Percentiles rank a stretch among this genome's conserved stretches.
Conservation (phyloP, 106 monocot genomes). For the Dioscorea dumetorum region DNA sequence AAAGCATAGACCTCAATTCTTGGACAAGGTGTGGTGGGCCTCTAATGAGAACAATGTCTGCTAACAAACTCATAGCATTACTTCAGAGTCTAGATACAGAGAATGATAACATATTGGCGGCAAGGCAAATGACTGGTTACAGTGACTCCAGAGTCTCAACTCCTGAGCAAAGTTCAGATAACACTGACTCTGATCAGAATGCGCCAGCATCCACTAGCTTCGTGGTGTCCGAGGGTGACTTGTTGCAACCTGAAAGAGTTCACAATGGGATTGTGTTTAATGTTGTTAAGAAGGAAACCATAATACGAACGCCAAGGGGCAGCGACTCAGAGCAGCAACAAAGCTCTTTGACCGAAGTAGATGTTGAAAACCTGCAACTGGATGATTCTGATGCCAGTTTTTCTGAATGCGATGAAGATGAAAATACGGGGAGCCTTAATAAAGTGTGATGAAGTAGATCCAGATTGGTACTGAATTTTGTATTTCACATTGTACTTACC, state of each 20-base stretch:
- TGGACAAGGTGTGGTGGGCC: conserved; percentile 91
- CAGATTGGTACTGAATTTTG: too few relatives aligned
- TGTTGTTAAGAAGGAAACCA: conserved; percentile 56
- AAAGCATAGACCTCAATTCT: conserved; percentile 60
- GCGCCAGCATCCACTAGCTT: conserved; percentile 32
- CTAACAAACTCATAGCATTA: conserved; percentile 60
- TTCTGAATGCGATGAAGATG: conserved; percentile 32
- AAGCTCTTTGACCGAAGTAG: conserved; percentile 19
- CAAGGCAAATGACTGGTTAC: conserved; percentile 5
- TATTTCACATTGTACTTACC: too few relatives aligned
- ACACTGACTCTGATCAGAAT: conserved; percentile 17
- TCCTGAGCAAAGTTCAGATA: conserved; percentile 18
- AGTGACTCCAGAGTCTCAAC: conserved; percentile 6
- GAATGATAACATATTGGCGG: conserved; percentile 7
- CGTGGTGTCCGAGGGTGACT: conserved; percentile 72
- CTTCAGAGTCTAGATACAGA: conserved; percentile 55
- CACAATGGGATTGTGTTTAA: conserved; percentile 71
- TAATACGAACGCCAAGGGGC: conserved; percentile 13
- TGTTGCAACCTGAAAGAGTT: conserved; percentile 72
- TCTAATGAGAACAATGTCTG: conserved; percentile 79
- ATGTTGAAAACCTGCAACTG: conserved; percentile 44
- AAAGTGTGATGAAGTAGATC: too few relatives aligned
- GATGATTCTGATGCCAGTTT: conserved; percentile 42
- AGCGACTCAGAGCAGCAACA: conserved; percentile 16
- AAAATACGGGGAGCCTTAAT: background rate